A percentile compares a stretch with the other conserved stretches of the same genome.
These are phyloP conservation scores for Epichloe gansuensis DNA, from an alignment of 2,329 filamentous ascomycete species.

Conservation along the genomic window DNA sequence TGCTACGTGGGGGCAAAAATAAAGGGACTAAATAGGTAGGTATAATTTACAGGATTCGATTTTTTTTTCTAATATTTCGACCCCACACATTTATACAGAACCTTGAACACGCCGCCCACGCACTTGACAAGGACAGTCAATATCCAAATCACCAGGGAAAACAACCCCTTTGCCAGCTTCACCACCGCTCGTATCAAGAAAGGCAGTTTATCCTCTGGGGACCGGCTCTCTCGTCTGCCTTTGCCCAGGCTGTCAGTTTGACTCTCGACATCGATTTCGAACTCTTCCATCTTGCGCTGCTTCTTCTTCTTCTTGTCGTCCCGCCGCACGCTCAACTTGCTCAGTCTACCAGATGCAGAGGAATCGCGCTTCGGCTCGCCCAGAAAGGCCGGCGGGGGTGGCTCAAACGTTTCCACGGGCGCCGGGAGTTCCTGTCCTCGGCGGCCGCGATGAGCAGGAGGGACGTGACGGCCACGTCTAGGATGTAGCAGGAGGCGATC, in stretches of 20 bases:
- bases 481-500: constrained; percentile 48
- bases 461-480: constrained; percentile 50
- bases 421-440: constrained; percentile 37
- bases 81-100: constrained; percentile 38
- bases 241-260: constrained; percentile 36
- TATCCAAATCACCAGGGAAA: constrained; percentile 48
- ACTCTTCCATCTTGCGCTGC: constrained; percentile 37
- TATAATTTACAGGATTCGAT: no score
- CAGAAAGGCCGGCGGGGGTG: constrained; percentile 33
- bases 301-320: constrained; percentile 19
- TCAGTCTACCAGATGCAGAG: constrained; percentile 14
- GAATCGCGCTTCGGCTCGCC: constrained; percentile 10
- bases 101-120: constrained; percentile 35
- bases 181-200: constrained; percentile 35
- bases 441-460: constrained; percentile 45
- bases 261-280: constrained; percentile 51
- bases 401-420: constrained; percentile 43
- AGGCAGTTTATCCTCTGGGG: constrained; percentile 36
- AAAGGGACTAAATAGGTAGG: constrained; percentile 6
- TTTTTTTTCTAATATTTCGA: constrained; percentile 23
- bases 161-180: constrained; percentile 38
- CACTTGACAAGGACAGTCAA: constrained; percentile 44
- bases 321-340: constrained; percentile 18
- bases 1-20: not conserved
- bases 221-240: constrained; percentile 23